phyloP scores from a whole-genome alignment of 805 yeast genomes.

The Sugiyamaella lignohabitans region DNA sequence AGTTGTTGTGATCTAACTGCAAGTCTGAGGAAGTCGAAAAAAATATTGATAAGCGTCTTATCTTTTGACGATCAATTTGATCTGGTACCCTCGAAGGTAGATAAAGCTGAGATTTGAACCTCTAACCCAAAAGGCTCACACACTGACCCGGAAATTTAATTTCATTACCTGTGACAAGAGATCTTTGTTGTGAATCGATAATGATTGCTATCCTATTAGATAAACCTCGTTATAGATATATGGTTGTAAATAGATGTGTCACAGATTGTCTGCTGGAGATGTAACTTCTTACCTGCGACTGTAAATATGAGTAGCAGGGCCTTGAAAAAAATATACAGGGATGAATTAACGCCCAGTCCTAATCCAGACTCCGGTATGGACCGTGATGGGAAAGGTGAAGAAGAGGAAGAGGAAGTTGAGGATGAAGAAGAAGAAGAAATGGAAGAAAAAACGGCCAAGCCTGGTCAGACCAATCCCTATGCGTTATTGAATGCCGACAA shows the following conservation, averaged over 20 bases:
- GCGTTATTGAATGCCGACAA: not conserved
- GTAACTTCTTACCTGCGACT: too few species aligned
- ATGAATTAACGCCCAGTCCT: not conserved
- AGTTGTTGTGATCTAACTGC: not conserved
- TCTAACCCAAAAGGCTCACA: too few species aligned
- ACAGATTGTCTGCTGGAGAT: too few species aligned
- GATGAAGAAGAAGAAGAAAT: not conserved
- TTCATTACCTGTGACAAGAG: too few species aligned
- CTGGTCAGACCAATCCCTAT: conserved; percentile 1
- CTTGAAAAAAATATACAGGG: conserved; percentile 29
- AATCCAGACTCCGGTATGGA: not conserved
- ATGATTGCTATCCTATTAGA: too few species aligned
- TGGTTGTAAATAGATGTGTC: too few species aligned
- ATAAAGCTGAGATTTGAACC: too few species aligned
- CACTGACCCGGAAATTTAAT: too few species aligned
- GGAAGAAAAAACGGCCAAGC: conserved; percentile 2
- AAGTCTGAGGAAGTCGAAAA: not conserved
- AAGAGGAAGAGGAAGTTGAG: not conserved
- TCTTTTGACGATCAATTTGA: not conserved
- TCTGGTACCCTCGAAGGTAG: too few species aligned
- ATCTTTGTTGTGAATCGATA: too few species aligned
- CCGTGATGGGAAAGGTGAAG: not conserved
- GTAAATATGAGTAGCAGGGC: conserved; percentile 37
- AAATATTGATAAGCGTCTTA: not conserved
- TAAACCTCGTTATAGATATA: too few species aligned